phyloP scores from a whole-genome alignment of 2,329 filamentous ascomycete species.

The Davidsoniella australis region DNA sequence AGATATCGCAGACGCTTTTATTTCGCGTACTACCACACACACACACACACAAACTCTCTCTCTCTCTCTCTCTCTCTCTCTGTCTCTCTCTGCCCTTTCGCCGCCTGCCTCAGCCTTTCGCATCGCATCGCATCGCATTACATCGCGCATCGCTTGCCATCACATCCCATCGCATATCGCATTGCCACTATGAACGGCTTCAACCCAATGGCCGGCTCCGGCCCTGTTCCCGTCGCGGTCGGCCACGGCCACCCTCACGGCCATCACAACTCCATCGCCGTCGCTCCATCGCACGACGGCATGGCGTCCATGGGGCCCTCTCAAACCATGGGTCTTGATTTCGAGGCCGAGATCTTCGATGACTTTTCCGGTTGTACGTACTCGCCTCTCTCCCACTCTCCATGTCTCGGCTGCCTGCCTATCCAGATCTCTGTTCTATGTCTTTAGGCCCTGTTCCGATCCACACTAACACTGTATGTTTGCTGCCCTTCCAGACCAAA shows the following conservation, averaged over 20 bases:
- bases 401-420: background rate
- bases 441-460: too few species aligned
- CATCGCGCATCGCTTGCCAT: too few species aligned
- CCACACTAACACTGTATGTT: background rate
- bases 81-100: background rate
- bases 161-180: background rate
- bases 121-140: too few species aligned
- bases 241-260: background rate
- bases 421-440: background rate
- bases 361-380: slow-evolving; percentile 6
- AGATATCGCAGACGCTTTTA: background rate
- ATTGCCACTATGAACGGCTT: slow-evolving; percentile 7
- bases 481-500: background rate
- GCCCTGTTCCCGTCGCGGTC: slow-evolving; percentile 1
- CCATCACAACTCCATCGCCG: background rate
- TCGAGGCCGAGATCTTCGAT: slow-evolving; percentile 4
- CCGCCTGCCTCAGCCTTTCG: background rate
- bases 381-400: background rate
- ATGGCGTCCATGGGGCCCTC: background rate
- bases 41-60: too few species aligned
- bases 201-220: slow-evolving; percentile 4
- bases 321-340: background rate
- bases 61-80: too few species aligned
- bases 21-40: too few species aligned
- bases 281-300: background rate